Percentiles rank a stretch among this genome's conserved stretches.
Conservation (phyloP, 2,329 filamentous ascomycete genomes). For the Fusarium subtropicale region DNA sequence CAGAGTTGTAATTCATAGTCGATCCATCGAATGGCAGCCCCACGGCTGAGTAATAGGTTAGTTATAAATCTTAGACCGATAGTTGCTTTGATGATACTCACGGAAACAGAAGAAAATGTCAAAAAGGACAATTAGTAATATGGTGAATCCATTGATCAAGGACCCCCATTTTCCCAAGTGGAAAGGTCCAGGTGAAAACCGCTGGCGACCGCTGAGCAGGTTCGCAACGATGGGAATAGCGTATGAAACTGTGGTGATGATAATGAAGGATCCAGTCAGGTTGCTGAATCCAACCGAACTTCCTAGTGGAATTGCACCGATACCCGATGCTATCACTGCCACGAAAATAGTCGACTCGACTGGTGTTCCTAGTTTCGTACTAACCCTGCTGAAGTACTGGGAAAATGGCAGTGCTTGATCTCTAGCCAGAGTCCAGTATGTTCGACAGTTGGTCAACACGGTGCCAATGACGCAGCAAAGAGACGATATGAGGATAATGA, state of each 20-base stretch:
- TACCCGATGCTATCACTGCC: conserved; percentile 39
- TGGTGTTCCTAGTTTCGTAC: conserved; percentile 32
- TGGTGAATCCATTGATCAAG: conserved; percentile 31
- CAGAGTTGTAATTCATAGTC: conserved; percentile 46
- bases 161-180: conserved; percentile 21
- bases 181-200: conserved; percentile 36
- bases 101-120: conserved; percentile 46
- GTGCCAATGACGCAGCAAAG: conserved; percentile 43
- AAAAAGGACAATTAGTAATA: conserved; percentile 39
- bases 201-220: conserved; percentile 27
- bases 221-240: conserved; percentile 41
- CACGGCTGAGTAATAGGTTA: conserved; percentile 28
- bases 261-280: conserved; percentile 46
- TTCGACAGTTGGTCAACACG: conserved; percentile 43
- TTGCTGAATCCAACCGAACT: conserved; percentile 45
- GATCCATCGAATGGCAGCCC: conserved; percentile 39
- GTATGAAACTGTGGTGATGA: conserved; percentile 45
- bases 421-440: conserved; percentile 43
- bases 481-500: conserved; percentile 44
- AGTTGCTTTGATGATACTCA: conserved; percentile 14
- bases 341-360: conserved; percentile 44
- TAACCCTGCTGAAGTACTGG: conserved; percentile 34
- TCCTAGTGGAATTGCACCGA: conserved; percentile 44
- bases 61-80: neutral
- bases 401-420: conserved; percentile 44